Base-by-base conservation (phyloP, 164 flowering plant genomes). In the Macadamia integrifolia region DNA sequence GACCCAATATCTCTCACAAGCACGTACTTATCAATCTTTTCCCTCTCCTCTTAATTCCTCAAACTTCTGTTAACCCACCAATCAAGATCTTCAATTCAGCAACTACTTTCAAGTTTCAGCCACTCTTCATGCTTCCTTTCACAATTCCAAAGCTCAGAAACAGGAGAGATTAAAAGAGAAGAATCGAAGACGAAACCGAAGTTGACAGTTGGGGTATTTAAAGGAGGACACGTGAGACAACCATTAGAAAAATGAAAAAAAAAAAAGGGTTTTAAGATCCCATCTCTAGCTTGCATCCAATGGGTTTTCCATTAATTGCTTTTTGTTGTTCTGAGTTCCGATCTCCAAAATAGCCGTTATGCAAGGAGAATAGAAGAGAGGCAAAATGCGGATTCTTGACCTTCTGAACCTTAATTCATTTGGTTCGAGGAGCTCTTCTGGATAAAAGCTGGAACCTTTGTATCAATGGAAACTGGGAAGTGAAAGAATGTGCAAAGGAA, bases 1-100 rank as follows among this genome's bases (percentile, higher is more conserved):
- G 89, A 75, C 64, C 92, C 92, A 65, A 87, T 83, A 69, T 87
- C 89, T 72, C 77, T 85, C 68, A 87, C 81, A 50, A 78, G 72
- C 78, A 85, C 88, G 71, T 85, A 87, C 74, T 84, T 87, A 64
- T 87, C 89, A 89, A 87, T 87, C 17, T 66, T 59, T 71, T 69
- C 49, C 72, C 8, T 66, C n/a, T 17, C 7, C 50, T 42, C 13
- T 10, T 67, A 13, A 10, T 58, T 28, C 12, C n/a, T 30, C 29
- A 29, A 29, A 30, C 44, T 30, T 28, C 14, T 40, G 17, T 42
- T 48, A 23, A 44, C 57, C 18, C 30, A 63, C 32, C 53, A n/a
- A n/a, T 17, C 14, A 63, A 46, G 9, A 18, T 46, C 55, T 3
- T 3, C 6, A 44, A 63, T 7, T 46, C 32, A 23, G 32, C 46